phyloP scores from a whole-genome alignment of 805 yeast species.

The Starmerella apis region DNA sequence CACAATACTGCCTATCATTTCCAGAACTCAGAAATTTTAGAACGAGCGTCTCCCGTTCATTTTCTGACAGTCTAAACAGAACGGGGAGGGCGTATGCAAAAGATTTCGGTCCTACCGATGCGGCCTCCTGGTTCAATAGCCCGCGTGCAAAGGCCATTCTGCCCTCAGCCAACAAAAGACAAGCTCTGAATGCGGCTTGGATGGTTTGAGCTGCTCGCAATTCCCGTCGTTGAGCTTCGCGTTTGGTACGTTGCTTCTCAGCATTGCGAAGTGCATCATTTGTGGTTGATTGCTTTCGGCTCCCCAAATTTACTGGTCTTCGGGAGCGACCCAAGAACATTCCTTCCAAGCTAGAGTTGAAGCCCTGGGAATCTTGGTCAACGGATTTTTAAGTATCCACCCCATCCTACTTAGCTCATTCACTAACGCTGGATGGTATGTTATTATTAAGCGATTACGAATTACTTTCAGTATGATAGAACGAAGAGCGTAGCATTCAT shows the following conservation, averaged over 20 bases:
- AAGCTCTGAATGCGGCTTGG: slow-evolving; percentile 41
- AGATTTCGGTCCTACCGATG: background rate
- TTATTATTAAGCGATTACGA: too few relatives aligned
- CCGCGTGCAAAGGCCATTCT: slow-evolving; percentile 24
- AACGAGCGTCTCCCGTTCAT: background rate
- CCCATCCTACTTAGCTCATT: too few relatives aligned
- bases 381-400: too few relatives aligned
- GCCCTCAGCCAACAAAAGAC: background rate
- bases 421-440: too few relatives aligned
- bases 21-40: background rate
- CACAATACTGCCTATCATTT: background rate
- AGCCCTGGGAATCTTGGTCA: too few relatives aligned
- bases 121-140: background rate
- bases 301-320: slow-evolving; percentile 54
- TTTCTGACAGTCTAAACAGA: background rate
- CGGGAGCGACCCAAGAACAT: slow-evolving; percentile 60
- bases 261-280: slow-evolving; percentile 50
- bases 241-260: slow-evolving; percentile 50
- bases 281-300: slow-evolving; percentile 35
- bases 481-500: too few relatives aligned
- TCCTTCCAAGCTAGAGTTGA: background rate
- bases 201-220: slow-evolving; percentile 42
- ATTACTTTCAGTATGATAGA: too few relatives aligned
- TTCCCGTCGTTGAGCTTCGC: slow-evolving; percentile 47
- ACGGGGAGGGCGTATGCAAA: slow-evolving; percentile 9